A percentile compares a stretch with the other conserved stretches of the same genome.
Conservation (phyloP, 805 yeast genomes). For the Grigorovia jiainica region DNA sequence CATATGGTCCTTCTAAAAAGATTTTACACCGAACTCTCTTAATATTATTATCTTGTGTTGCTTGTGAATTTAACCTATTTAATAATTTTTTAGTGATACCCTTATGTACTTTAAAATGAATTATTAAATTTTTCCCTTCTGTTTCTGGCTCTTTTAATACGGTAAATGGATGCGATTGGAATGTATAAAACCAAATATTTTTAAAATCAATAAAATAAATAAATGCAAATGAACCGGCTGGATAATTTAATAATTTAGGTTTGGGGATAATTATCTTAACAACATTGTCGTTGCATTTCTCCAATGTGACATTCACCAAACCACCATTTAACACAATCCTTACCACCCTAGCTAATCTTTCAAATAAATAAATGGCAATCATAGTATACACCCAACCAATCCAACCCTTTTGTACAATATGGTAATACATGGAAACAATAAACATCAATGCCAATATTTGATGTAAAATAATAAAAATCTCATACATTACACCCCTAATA, state of each 20-base stretch:
- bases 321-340: constrained; percentile 29
- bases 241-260: constrained; percentile 40
- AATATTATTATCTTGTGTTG: too few relatives aligned
- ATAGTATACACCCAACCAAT: constrained; percentile 39
- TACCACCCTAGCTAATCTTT: constrained; percentile 38
- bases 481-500: constrained; percentile 48
- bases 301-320: constrained; percentile 14
- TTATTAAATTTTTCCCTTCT: constrained; percentile 13
- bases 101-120: constrained; percentile 44
- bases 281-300: constrained; percentile 24
- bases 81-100: constrained; percentile 46
- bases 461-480: constrained; percentile 48
- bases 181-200: constrained; percentile 38
- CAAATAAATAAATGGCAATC: constrained; percentile 42
- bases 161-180: constrained; percentile 69
- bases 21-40: constrained; percentile 29
- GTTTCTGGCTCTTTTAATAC: constrained; percentile 30
- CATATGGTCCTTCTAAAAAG: constrained; percentile 57
- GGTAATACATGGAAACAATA: constrained; percentile 48
- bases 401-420: constrained; percentile 45
- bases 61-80: too few relatives aligned
- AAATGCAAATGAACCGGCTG: constrained; percentile 49
- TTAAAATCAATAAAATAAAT: constrained; percentile 45
- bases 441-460: constrained; percentile 45
- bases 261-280: constrained; percentile 34